phyloP scores from a whole-genome alignment of 129 eudicot species.

The Escallonia herrerae region DNA sequence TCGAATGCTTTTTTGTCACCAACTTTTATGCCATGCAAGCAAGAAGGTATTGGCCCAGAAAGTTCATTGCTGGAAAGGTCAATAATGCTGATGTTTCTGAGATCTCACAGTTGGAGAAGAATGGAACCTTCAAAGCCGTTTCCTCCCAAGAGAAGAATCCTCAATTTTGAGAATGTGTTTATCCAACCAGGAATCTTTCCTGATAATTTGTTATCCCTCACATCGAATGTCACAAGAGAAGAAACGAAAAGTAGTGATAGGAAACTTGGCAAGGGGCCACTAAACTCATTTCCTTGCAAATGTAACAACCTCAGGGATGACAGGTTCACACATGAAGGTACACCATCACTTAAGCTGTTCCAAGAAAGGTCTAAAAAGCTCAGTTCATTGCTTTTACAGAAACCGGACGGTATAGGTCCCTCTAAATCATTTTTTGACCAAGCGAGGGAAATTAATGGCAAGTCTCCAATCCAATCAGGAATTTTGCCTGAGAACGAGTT shows the following conservation, averaged over 20 bases:
- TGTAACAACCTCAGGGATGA: constrained; percentile 1
- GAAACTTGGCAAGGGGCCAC: neutral
- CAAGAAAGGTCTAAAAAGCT: neutral
- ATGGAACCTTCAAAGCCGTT: neutral
- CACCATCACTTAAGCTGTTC: neutral
- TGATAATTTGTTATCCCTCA: constrained; percentile 1
- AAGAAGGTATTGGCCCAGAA: constrained; percentile 12
- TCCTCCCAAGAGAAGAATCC: constrained; percentile 2
- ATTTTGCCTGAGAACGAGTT: constrained; percentile 1
- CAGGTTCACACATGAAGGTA: constrained; percentile 6
- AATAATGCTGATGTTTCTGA: constrained; percentile 2
- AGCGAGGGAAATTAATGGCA: neutral
- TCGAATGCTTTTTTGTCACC: too few relatives aligned
- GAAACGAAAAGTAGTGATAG: neutral
- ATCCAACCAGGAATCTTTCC: constrained; percentile 6
- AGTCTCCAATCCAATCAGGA: neutral
- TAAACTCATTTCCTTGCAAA: neutral
- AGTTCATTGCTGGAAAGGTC: constrained; percentile 4
- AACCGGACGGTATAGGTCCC: constrained; percentile 1
- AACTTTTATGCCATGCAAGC: neutral
- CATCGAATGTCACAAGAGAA: constrained; percentile 4
- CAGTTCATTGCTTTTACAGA: neutral
- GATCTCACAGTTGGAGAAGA: neutral
- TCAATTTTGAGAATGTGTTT: neutral
- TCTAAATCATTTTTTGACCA: neutral